Base-by-base conservation (phyloP, 805 yeast species). In the Kodamaea sagamina region DNA sequence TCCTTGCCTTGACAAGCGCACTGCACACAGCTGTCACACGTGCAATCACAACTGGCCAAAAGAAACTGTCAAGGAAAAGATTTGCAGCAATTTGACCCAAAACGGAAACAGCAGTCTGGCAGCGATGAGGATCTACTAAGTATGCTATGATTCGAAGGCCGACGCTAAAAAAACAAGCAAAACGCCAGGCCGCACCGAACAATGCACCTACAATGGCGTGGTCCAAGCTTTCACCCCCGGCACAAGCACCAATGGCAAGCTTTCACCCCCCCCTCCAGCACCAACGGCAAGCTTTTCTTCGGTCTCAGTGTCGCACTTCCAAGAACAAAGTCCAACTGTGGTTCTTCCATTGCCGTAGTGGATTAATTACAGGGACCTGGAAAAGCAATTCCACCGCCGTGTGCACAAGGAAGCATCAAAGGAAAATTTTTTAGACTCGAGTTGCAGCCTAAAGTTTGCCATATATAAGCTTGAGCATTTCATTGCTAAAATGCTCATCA, bases 261-360 rank as follows among this genome's bases (percentile, higher is more conserved):
- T n/a, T n/a, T n/a, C n/a, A n/a, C n/a, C n/a, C n/a, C n/a, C n/a
- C n/a, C n/a, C n/a, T n/a, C n/a, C n/a, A n/a, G n/a, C n/a, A n/a
- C n/a, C n/a, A n/a, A n/a, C n/a, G n/a, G n/a, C n/a, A n/a, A n/a
- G n/a, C n/a, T n/a, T n/a, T n/a, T n/a, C 24, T 21, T 21, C 24
- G 6, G 24, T 21, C 6, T 21, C 24, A 21, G 8, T 6, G 24
- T 21, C 8, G 24, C 19, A 15, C 34, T 22, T 32, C 32, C 36
- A 19, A 12, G 26, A 36, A 28, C 29, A 32, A 6, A 4, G 13
- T 11, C 26, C 9, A 34, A 43, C 40, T 24, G 46, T 43, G 47
- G 47, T 36, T 32, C 39, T 31, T 32, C 42, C 36, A 39, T 34
- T 34, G 37, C 36, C 25, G 34, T 13, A 29, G 19, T 12, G 15